phyloP scores from a whole-genome alignment of 345 rosid genomes.

The Trapa incisa region DNA sequence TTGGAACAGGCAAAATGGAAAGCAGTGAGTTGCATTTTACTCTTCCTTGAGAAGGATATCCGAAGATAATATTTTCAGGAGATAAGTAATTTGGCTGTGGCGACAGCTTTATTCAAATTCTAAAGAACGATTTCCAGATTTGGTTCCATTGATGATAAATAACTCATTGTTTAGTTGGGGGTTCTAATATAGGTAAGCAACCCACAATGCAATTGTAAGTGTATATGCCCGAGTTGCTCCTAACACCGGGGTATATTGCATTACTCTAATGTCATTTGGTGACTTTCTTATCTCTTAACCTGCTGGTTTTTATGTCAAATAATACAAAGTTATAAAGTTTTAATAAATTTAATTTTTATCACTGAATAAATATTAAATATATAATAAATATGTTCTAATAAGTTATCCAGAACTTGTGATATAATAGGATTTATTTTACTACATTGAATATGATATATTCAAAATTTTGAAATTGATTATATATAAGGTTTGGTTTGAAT shows the following conservation, averaged over 20 bases:
- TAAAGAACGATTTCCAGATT: background rate
- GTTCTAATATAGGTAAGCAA: background rate
- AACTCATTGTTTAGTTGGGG: background rate
- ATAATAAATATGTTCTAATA: no score
- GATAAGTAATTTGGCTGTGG: background rate
- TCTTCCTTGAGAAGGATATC: background rate
- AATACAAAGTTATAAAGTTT: no score
- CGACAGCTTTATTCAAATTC: slow-evolving; percentile 7
- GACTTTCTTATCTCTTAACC: background rate
- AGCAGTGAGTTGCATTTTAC: slow-evolving; percentile 33
- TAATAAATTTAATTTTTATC: no score
- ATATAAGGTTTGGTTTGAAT: no score
- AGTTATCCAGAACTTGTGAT: no score
- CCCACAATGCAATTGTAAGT: background rate
- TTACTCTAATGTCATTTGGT: background rate
- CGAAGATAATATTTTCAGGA: background rate
- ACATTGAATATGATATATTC: no score
- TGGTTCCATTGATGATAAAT: background rate
- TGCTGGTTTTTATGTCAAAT: no score
- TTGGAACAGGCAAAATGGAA: slow-evolving; percentile 49
- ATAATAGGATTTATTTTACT: no score
- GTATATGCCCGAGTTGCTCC: background rate
- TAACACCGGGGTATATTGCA: background rate
- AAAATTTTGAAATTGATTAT: no score
- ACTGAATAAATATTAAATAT: no score